Conservation (phyloP, 2,329 filamentous ascomycete genomes). For the Tolypocladium guangdongense region DNA sequence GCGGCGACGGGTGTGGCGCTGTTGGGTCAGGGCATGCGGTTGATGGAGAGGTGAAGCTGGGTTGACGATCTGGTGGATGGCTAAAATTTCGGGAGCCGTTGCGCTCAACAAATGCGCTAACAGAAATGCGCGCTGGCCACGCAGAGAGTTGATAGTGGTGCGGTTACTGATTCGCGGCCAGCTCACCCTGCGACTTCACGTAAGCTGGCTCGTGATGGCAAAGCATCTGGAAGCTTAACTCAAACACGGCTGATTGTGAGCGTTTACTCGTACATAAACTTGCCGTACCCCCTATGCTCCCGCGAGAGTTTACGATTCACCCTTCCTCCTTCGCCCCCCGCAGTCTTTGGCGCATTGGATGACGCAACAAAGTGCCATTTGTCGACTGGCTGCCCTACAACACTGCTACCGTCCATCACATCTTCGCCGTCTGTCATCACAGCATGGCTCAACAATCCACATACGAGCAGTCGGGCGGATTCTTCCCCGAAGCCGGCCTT, state of each 20-base stretch:
- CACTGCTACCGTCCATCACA: not conserved
- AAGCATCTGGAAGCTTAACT: not conserved
- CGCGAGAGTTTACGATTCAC: not conserved
- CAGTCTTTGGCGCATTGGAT: not conserved
- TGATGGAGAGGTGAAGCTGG: not conserved
- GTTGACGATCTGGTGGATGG: not conserved
- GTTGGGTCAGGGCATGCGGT: not conserved
- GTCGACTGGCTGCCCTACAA: not conserved
- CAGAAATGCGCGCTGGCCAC: not conserved
- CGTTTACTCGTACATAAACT: not conserved
- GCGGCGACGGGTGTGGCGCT: not conserved
- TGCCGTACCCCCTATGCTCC: not conserved
- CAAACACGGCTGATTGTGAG: not conserved
- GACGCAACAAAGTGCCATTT: too few species aligned
- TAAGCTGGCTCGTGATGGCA: not conserved
- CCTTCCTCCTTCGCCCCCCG: not conserved
- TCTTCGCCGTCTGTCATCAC: not conserved
- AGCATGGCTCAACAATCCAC: not conserved
- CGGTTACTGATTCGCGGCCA: not conserved
- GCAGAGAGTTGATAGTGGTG: not conserved
- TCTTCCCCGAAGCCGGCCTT: slow-evolving; percentile 33
- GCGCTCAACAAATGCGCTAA: not conserved
- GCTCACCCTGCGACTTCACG: not conserved
- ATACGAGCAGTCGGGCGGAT: slow-evolving; percentile 33
- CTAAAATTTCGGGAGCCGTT: not conserved